Conservation (phyloP, 2,329 filamentous ascomycete species). For the Cladosporium sp. region DNA sequence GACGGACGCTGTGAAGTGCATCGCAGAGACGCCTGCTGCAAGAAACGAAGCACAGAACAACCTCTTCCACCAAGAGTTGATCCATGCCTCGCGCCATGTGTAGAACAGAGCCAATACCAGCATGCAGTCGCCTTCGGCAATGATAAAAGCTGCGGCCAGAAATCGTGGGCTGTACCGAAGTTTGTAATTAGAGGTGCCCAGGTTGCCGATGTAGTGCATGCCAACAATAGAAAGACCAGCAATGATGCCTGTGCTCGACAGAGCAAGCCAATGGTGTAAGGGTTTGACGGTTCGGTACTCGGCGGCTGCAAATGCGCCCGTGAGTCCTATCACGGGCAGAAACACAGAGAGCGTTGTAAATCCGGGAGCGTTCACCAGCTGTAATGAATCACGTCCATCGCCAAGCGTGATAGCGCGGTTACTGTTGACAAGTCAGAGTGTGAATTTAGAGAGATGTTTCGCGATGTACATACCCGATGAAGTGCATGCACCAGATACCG, state of each 20-base stretch:
- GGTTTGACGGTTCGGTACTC: conserved; percentile 39
- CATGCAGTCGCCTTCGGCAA: conserved; percentile 68
- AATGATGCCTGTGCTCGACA: conserved; percentile 59
- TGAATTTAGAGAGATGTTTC: neutral
- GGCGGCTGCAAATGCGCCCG: conserved; percentile 66
- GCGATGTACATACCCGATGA: conserved; percentile 36
- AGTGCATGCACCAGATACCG: conserved; percentile 62
- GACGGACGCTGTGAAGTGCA: conserved; percentile 78
- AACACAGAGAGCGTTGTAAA: conserved; percentile 77
- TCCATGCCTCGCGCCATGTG: conserved; percentile 70
- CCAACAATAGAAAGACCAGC: conserved; percentile 73
- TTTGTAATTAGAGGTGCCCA: conserved; percentile 72
- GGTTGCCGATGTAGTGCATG: conserved; percentile 87
- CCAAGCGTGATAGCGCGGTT: conserved; percentile 73
- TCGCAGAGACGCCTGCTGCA: conserved; percentile 71
- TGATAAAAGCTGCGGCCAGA: conserved; percentile 65
- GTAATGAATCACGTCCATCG: conserved; percentile 57
- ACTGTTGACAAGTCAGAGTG: conserved; percentile 46
- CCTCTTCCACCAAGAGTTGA: conserved; percentile 73
- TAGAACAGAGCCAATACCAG: conserved; percentile 73
- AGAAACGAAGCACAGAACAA: conserved; percentile 62
- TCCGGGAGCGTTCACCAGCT: conserved; percentile 68
- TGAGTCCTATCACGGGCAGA: conserved; percentile 70
- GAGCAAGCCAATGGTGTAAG: conserved; percentile 29
- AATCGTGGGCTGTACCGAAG: conserved; percentile 58